A percentile compares a stretch with the other conserved stretches of the same genome.
Conservation (phyloP, 1,284 basidiomycete species). For the Schizopora paradoxa region DNA sequence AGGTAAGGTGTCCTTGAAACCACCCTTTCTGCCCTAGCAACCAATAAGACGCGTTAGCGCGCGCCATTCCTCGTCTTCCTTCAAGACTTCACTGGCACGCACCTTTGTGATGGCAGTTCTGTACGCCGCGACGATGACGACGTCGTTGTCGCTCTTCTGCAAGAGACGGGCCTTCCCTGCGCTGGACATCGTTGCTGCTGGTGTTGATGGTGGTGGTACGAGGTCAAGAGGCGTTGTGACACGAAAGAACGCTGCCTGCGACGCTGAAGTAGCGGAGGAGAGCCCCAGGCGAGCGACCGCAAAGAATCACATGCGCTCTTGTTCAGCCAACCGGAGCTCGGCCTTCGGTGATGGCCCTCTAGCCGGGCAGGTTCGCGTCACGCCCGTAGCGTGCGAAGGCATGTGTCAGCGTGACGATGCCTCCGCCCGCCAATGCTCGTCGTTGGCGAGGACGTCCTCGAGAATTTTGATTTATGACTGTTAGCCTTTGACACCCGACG, state of each 20-base stretch:
- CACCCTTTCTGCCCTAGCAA: constrained; percentile 77
- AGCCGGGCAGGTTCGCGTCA: too few relatives aligned
- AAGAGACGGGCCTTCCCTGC: constrained; percentile 46
- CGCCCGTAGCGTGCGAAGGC: too few relatives aligned
- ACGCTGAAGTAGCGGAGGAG: neutral
- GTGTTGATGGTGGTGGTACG: constrained; percentile 18
- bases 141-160: constrained; percentile 68
- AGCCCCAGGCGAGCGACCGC: neutral
- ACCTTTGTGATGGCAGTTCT: constrained; percentile 91
- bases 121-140: constrained; percentile 86
- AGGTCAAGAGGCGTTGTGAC: neutral
- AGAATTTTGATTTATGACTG: too few relatives aligned
- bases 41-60: constrained; percentile 4
- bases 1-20: constrained; percentile 89
- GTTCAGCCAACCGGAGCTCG: too few relatives aligned
- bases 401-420: too few relatives aligned
- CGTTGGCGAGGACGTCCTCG: too few relatives aligned
- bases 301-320: constrained; percentile 4
- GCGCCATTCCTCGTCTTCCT: too few relatives aligned
- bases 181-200: constrained; percentile 23
- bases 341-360: too few relatives aligned
- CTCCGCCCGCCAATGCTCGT: too few relatives aligned
- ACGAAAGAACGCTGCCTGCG: neutral
- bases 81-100: constrained; percentile 20
- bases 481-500: too few relatives aligned